Base-by-base conservation (phyloP, 1,139 yeast genomes). In the Diutina catenulata region DNA sequence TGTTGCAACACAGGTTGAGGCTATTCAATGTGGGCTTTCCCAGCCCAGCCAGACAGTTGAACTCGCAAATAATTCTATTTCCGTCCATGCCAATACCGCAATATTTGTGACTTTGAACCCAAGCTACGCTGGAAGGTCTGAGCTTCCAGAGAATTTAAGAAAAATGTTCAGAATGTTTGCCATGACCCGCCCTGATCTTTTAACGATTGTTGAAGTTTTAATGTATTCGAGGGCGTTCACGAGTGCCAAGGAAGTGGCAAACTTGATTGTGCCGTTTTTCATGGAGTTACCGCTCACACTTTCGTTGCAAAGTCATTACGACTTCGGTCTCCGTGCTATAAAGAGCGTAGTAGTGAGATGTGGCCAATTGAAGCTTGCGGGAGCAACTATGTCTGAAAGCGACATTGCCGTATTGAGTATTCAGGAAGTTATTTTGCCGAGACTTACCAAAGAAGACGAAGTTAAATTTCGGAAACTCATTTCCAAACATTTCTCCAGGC, bases 41-140 rank as follows among this genome's bases (percentile, higher is more conserved):
- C 33, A 49, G 8, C 36, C 45, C 1, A 47, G 48, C 2, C 25
- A 37, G 0, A 41, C 36, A 5, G 60, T 79, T n/a, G 70, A 68
- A 23, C 53, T 86, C 2, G 58, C 76, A 8, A 78, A 74, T 1
- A 65, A 68, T 36, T 45, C 49, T 3, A 47, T 74, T 2, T 41
- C 47, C 0, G 65, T 84, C 2, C 56, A 72, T 40, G 53, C 59
- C 1, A 70, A 70, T 28, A 69, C 91, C 0, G 95, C 94, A 0
- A 62, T 91, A 0, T 88, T 88, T 52, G 76, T 88, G 2, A 91
- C 98, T 0, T 81, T 87, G 83, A 91, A 91, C 52, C 97, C 96
- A 1, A 81, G 74, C 2, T 91, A 91, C 53, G 77, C 76, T 19
- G 97, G 96, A 0, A 70, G 98, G 55, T 71, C 82, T 13, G 69